A percentile compares a stretch with the other conserved stretches of the same genome.
These are phyloP conservation scores for Ceratopteris richardii DNA, from an alignment of 75 land plant genomes.

Conservation along the genomic window DNA sequence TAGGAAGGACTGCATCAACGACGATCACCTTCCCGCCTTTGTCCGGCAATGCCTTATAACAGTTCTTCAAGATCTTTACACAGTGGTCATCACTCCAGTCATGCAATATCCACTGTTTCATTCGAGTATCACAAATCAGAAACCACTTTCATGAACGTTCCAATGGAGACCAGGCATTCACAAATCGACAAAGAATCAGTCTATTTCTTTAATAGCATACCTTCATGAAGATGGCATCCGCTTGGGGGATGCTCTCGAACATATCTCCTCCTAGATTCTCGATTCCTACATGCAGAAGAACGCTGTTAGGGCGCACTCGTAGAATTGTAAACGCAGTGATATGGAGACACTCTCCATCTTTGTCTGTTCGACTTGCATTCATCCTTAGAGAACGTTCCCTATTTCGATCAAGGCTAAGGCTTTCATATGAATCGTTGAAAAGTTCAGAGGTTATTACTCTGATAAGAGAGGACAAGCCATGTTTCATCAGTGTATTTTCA, in stretches of 20 bases:
- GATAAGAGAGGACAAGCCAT: no score
- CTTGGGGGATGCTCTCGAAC: slow-evolving; percentile 58
- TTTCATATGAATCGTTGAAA: no score
- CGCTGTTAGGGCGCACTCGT: no score
- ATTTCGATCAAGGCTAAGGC: no score
- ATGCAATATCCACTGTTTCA: slow-evolving; percentile 42
- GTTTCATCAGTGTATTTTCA: no score
- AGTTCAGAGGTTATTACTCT: no score
- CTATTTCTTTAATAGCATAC: slow-evolving; percentile 18
- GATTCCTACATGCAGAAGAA: slow-evolving; percentile 35
- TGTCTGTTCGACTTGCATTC: no score
- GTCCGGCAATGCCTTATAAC: slow-evolving; percentile 23
- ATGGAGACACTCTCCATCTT: no score
- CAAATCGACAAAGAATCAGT: no score
- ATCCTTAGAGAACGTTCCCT: no score
- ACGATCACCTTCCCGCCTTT: slow-evolving; percentile 30
- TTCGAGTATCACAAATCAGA: not conserved
- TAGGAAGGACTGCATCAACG: slow-evolving; percentile 25
- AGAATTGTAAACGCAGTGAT: no score
- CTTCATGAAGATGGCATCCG: slow-evolving; percentile 72
- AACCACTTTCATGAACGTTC: not conserved
- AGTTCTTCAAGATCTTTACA: slow-evolving; percentile 33
- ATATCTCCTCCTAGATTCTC: slow-evolving; percentile 59
- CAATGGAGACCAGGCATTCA: not conserved
- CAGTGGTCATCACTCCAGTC: slow-evolving; percentile 45